Percentiles rank a stretch among this genome's conserved stretches.
These are phyloP conservation scores for Salvia splendens DNA, from an alignment of 257 asterid genomes.

Conservation along the genomic window DNA sequence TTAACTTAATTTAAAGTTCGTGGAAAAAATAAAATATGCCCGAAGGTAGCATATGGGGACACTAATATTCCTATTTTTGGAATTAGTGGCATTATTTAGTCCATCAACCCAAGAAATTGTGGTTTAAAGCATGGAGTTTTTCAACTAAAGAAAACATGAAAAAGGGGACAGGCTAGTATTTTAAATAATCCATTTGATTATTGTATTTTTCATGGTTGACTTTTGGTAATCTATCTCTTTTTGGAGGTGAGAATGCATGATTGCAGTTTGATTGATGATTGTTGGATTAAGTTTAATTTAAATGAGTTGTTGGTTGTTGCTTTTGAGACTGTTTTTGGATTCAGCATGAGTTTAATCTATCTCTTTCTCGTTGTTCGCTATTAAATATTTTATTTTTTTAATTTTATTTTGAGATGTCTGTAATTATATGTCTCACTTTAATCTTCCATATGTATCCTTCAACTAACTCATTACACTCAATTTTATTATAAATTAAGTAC, in stretches of 20 bases:
- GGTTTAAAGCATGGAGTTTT: slow-evolving; percentile 23
- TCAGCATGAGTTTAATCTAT: no score
- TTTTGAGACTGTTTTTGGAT: slow-evolving; percentile 38
- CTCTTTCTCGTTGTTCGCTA: no score
- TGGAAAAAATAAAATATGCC: no score
- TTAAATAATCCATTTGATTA: not conserved
- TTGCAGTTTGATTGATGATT: slow-evolving; percentile 22
- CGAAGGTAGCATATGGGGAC: no score
- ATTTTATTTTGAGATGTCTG: no score
- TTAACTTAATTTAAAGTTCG: no score
- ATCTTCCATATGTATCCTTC: no score
- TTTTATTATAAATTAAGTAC: no score
- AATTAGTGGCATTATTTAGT: slow-evolving; percentile 12
- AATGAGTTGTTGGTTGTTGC: slow-evolving; percentile 23
- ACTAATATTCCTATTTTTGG: slow-evolving; percentile 16
- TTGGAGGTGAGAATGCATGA: slow-evolving; percentile 20
- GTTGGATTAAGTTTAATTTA: slow-evolving; percentile 3
- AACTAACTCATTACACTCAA: no score
- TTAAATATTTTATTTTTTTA: no score
- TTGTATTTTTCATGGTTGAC: not conserved
- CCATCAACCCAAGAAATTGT: slow-evolving; percentile 29
- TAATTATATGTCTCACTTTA: no score
- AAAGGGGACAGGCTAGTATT: slow-evolving; percentile 12
- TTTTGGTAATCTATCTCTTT: slow-evolving; percentile 10
- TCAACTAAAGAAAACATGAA: slow-evolving; percentile 3